Evolutionary conservation across 257 asterid genomes (phyloP).

Genomic region (Fraxinus americana): DNA sequence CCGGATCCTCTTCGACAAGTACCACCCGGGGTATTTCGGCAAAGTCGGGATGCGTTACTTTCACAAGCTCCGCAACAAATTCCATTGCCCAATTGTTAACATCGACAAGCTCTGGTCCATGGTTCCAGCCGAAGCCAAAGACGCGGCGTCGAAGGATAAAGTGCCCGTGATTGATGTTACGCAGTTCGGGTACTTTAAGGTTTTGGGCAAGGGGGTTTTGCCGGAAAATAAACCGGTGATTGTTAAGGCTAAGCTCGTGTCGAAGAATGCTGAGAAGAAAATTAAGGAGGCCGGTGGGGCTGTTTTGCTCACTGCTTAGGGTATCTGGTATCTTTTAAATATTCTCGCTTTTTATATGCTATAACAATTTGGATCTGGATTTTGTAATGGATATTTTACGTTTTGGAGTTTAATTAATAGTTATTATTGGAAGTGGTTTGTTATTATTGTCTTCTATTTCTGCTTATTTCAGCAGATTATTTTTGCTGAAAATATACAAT

Average conservation of each 20-base stretch:
- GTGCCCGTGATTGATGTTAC: constrained; percentile 33
- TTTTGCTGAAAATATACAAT: not conserved
- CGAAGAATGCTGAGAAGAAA: constrained; percentile 35
- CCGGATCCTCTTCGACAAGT: constrained; percentile 42
- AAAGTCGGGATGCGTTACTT: constrained; percentile 33
- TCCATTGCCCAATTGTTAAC: constrained; percentile 39
- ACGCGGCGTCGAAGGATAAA: constrained; percentile 30
- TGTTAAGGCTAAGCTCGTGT: constrained; percentile 38
- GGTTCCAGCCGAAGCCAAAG: constrained; percentile 29
- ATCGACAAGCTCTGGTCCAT: constrained; percentile 34
- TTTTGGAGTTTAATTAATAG: not conserved
- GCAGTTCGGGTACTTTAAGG: constrained; percentile 35
- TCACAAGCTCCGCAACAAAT: constrained; percentile 40
- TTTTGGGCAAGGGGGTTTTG: constrained; percentile 31
- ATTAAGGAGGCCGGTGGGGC: constrained; percentile 38
- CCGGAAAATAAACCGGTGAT: constrained; percentile 32
- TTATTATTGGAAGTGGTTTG: not conserved
- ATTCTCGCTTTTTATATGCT: not conserved
- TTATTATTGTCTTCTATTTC: not conserved
- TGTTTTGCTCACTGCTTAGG: constrained; percentile 33
- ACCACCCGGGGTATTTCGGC: constrained; percentile 36
- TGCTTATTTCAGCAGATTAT: not conserved
- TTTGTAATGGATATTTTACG: constrained; percentile 12
- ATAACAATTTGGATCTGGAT: not conserved
- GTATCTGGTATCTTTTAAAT: not conserved